phyloP scores from a whole-genome alignment of 805 yeast species.

The Vanderwaltozyma verrucispora region DNA sequence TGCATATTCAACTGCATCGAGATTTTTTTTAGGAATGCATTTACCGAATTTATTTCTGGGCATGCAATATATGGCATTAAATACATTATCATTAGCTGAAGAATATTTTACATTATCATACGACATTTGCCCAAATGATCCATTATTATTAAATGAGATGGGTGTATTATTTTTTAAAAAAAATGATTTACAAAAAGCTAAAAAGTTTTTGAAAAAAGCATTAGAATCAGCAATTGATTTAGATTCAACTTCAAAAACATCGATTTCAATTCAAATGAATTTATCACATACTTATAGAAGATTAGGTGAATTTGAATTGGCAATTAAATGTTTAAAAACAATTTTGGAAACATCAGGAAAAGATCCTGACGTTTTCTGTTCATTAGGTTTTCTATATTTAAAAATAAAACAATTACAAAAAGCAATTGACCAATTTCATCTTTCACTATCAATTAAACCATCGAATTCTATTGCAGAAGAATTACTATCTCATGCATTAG shows the following conservation, averaged over 20 bases:
- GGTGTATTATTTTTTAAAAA: conserved; percentile 87
- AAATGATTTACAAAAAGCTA: conserved; percentile 56
- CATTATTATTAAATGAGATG: conserved; percentile 78
- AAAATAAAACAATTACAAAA: conserved; percentile 51
- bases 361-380: conserved; percentile 68
- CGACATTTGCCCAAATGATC: conserved; percentile 74
- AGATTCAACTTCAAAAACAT: conserved; percentile 70
- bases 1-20: conserved; percentile 91
- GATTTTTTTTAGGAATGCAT: conserved; percentile 85
- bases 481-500: conserved; percentile 67
- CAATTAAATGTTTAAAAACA: conserved; percentile 65
- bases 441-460: conserved; percentile 68
- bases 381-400: conserved; percentile 75
- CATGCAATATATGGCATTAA: conserved; percentile 90
- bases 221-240: conserved; percentile 54
- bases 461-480: conserved; percentile 80
- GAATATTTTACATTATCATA: conserved; percentile 73
- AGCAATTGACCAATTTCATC: conserved; percentile 71
- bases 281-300: conserved; percentile 82
- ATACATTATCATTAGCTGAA: conserved; percentile 70
- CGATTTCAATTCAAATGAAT: conserved; percentile 78
- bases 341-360: conserved; percentile 60
- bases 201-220: conserved; percentile 60
- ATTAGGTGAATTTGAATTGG: conserved; percentile 47
- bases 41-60: conserved; percentile 84